Evolutionary conservation across 371 early-diverging fungal genomes (phyloP), one percentile per base, ranked within the genome.

Genomic region (Lichtheimia ornata): DNA sequence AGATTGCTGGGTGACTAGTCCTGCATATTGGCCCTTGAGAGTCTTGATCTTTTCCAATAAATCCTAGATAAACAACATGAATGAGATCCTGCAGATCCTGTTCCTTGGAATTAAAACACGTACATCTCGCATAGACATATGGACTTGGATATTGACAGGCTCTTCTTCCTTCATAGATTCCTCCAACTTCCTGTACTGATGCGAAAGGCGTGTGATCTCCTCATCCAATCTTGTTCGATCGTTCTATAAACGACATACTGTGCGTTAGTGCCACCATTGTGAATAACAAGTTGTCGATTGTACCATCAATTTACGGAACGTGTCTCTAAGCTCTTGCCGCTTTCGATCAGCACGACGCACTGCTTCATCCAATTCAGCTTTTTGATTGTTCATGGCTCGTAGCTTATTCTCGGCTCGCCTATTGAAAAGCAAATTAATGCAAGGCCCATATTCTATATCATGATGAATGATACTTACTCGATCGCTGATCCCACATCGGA

Each of bases 141-240:
- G 75, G 9, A 82, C 76, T 0, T 76, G 74, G 35, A 91, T 74
- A 64, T 86, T 83, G 12, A 81, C 79, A 6, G 92, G 89, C 56
- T 88, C 87, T 27, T 87, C 82, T 61, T 89, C 88, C 72, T 79
- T 73, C 28, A 88, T 58, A 1, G 69, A 64, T 11, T 86, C 84
- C 30, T 81, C 66, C 22, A 73, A 53, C 17, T n/a, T 47, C 2
- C 35, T 35, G 35, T 11, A 35, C 6, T 35, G 35, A 35, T 35
- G 35, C 1, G 35, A 9, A 35, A 35, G 35, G 35, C 35, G 35
- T 35, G 35, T 35, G 35, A 35, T 35, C 11, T 35, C 11, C 2
- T 35, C 35, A 35, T 35, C 35, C 35, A 35, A 9, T 11, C 11
- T 35, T 35, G 35, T 9, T 35, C 35, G 5, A 2, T 35, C 35